phyloP scores from a whole-genome alignment of 805 yeast species.

The Naumovozyma baii region DNA sequence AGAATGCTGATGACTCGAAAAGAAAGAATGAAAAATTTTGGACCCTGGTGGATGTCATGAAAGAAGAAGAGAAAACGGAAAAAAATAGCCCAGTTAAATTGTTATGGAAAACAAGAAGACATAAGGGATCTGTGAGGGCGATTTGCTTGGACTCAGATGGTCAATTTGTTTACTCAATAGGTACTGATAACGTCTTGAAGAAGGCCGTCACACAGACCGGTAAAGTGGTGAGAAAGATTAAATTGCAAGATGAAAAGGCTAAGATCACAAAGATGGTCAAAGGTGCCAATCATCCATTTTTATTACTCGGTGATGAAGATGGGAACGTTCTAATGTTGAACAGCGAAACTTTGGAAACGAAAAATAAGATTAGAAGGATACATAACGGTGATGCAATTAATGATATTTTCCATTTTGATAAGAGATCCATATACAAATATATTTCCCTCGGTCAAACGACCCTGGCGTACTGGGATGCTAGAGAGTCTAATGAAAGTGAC shows the following conservation, averaged over 20 bases:
- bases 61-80: constrained; percentile 6
- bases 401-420: constrained; percentile 59
- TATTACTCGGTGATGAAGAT: constrained; percentile 55
- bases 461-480: constrained; percentile 63
- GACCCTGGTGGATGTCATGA: constrained; percentile 26
- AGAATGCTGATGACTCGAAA: constrained; percentile 23
- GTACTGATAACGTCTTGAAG: constrained; percentile 72
- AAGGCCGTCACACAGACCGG: constrained; percentile 66
- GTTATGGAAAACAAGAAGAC: constrained; percentile 81
- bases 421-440: constrained; percentile 61
- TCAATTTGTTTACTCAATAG: constrained; percentile 55
- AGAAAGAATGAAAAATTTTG: constrained; percentile 32
- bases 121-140: constrained; percentile 78
- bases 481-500: constrained; percentile 37
- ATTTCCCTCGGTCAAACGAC: constrained; percentile 78
- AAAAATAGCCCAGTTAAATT: constrained; percentile 29
- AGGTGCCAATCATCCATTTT: constrained; percentile 31
- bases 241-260: constrained; percentile 6
- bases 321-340: constrained; percentile 62
- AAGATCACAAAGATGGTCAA: constrained; percentile 27
- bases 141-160: constrained; percentile 47
- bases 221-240: constrained; percentile 52
- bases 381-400: constrained; percentile 73
- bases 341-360: constrained; percentile 41
- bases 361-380: constrained; percentile 41